Base-by-base conservation (phyloP, 352 stramenopile species). In the Globisporangium acanthophoron region DNA sequence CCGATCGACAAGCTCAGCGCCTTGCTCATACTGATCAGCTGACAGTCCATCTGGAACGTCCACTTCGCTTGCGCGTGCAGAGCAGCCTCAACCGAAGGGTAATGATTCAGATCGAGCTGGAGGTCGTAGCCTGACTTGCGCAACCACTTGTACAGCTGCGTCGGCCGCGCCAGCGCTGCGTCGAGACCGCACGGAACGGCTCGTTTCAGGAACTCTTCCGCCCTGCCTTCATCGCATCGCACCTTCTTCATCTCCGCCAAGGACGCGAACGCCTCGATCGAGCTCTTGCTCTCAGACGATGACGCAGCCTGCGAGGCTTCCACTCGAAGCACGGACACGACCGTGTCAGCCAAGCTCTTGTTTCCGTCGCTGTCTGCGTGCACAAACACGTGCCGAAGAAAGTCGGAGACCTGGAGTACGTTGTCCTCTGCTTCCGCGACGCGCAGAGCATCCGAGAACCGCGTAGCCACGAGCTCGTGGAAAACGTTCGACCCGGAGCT, bases 21-120 rank as follows among this genome's bases (percentile, higher is more conserved):
- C 21, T 67, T 69, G 33, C 65, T 72, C 29, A 84, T 57, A 15
- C 66, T 58, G 47, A 92, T 78, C 33, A 92, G 59, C 55, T 90
- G 79, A 27, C 73, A 76, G 63, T 92, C 82, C 82, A 92, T 92
- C 21, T 71, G 66, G 52, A 85, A 66, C 16, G 78, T 87, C 82
- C 82, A 92, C 61, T 87, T 85, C 13, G 49, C 54, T 62, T 90
- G 78, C 15, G 76, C 68, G 33, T 68, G 56, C 16, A 78, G 53
- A 7, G 80, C 79, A 33, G 57, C 63, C 35, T 88, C 73, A 18
- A 71, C 21, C 0, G 72, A 76, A 5, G 54, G 43, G 29, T 76
- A 88, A 57, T 88, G 74, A 44, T 69, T 87, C 16, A 66, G 45
- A 31, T 82, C 69, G 8, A 80, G 73, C 51, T 78, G 68, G 13